Conservation (phyloP, 2,329 filamentous ascomycete species). For the Botrytis elliptica region DNA sequence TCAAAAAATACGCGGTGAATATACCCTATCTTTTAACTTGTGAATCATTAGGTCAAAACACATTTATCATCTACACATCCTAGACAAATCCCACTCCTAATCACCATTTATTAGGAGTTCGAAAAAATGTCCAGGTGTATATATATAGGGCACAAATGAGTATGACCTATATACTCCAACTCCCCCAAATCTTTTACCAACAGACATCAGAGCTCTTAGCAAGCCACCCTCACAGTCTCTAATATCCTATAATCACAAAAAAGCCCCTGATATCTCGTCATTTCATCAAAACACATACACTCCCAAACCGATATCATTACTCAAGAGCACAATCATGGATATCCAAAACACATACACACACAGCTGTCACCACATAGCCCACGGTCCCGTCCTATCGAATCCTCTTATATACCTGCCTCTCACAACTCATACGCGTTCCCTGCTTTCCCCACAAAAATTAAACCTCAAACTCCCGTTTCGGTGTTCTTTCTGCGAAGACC, state of each 20-base stretch:
- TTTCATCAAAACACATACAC: not conserved
- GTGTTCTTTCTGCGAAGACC: constrained; percentile 28
- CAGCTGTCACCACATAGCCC: constrained; percentile 26
- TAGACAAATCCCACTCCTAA: not conserved
- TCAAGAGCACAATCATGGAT: constrained; percentile 14
- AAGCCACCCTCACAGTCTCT: not conserved
- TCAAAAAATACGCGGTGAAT: not conserved
- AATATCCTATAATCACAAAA: not conserved
- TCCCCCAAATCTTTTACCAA: not conserved
- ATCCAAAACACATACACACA: constrained; percentile 27
- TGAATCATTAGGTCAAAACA: not conserved
- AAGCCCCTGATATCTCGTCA: not conserved
- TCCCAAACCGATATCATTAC: not conserved
- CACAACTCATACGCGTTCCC: not conserved
- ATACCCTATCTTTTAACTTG: rapidly evolving
- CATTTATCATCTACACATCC: not conserved
- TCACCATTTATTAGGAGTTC: not conserved
- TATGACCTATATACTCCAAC: not conserved
- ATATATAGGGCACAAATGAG: not conserved
- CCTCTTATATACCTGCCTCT: not conserved
- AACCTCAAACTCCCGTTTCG: constrained; percentile 18
- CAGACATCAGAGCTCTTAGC: not conserved
- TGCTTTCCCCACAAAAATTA: not conserved
- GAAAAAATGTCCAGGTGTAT: not conserved
- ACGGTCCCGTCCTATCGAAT: constrained; percentile 21